Conservation (phyloP, 805 yeast genomes). For the Saccharomycopsis fermentans region DNA sequence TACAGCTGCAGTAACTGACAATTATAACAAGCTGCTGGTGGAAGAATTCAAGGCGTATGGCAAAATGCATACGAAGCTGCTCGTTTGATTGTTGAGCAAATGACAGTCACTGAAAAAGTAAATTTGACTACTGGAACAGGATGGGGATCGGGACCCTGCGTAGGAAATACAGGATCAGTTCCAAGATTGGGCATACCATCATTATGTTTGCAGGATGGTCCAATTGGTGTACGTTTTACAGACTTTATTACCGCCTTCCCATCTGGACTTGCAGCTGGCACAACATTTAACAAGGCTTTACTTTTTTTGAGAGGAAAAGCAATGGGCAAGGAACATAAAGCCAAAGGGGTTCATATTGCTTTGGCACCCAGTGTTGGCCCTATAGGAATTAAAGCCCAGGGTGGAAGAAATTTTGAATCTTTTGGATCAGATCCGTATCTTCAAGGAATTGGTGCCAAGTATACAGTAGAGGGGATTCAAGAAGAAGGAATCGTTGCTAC, state of each 20-base stretch:
- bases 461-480: constrained; percentile 46
- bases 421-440: constrained; percentile 54
- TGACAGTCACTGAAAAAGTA: constrained; percentile 50
- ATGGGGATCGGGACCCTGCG: constrained; percentile 53
- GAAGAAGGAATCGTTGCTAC: constrained; percentile 47
- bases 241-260: constrained; percentile 50
- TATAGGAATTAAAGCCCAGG: constrained; percentile 50
- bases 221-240: constrained; percentile 48
- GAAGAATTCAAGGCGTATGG: constrained; percentile 41
- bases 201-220: constrained; percentile 54
- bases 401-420: constrained; percentile 58
- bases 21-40: constrained; percentile 26
- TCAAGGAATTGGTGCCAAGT: constrained; percentile 44
- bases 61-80: constrained; percentile 48
- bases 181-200: constrained; percentile 45
- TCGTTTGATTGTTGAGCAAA: constrained; percentile 41
- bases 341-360: constrained; percentile 45
- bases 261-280: constrained; percentile 47
- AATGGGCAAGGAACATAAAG: constrained; percentile 43
- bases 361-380: constrained; percentile 54
- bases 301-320: constrained; percentile 46
- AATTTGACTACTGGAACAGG: constrained; percentile 57
- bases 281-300: constrained; percentile 46
- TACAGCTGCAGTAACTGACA: background rate
- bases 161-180: constrained; percentile 51